Evolutionary conservation across 129 eudicot species (phyloP).

Genomic region (Apium graveolens): DNA sequence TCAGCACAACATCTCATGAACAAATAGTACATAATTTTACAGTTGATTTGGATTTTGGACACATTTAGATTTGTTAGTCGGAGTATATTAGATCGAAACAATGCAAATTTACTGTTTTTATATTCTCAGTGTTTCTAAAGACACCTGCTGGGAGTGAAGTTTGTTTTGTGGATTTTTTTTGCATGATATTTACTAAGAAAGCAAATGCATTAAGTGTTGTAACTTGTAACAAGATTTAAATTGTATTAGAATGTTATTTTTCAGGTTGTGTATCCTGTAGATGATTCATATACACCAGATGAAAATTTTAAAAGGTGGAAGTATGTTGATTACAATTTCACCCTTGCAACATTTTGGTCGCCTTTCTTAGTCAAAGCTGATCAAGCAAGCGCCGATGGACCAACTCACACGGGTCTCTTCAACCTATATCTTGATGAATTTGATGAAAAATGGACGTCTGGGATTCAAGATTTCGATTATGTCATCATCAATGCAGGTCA

Average conservation of each 20-base stretch:
- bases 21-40: not conserved
- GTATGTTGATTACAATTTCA: constrained; percentile 60
- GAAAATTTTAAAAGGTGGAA: constrained; percentile 60
- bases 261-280: constrained; percentile 67
- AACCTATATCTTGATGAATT: constrained; percentile 68
- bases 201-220: not conserved
- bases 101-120: not conserved
- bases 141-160: not conserved
- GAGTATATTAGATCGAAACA: not conserved
- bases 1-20: not conserved
- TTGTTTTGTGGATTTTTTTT: no score
- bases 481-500: constrained; percentile 59
- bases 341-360: constrained; percentile 53
- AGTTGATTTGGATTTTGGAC: not conserved
- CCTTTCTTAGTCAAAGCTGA: constrained; percentile 55
- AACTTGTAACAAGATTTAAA: not conserved
- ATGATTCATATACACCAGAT: constrained; percentile 43
- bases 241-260: not conserved
- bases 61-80: no score
- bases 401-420: constrained; percentile 59
- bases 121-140: not conserved
- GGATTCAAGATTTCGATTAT: constrained; percentile 41
- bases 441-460: constrained; percentile 61
- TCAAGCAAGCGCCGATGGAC: constrained; percentile 50
- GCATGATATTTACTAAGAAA: not conserved